phyloP scores from a whole-genome alignment of 176 grass and related monocot species.

The Bolboschoenus planiculmis region DNA sequence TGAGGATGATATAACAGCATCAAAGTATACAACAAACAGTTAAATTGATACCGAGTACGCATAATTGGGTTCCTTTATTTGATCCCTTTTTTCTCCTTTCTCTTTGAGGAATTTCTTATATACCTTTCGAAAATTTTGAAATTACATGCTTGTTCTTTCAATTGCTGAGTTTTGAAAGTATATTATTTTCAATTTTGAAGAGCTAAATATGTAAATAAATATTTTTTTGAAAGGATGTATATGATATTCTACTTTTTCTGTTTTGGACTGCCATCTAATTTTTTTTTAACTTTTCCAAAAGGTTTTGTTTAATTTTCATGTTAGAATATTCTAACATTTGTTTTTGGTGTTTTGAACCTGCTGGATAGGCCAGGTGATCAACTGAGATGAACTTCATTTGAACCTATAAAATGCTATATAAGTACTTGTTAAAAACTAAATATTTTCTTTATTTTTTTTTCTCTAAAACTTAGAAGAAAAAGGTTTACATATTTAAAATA shows the following conservation, averaged over 20 bases:
- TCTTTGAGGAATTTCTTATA: background rate
- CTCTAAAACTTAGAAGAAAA: background rate
- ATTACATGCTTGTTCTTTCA: background rate
- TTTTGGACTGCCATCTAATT: background rate
- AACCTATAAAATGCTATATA: background rate
- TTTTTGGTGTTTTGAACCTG: background rate
- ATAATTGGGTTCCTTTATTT: background rate
- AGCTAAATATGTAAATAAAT: background rate
- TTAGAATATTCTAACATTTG: background rate
- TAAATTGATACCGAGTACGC: background rate
- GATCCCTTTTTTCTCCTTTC: background rate
- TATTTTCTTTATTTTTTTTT: background rate
- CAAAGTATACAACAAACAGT: slow-evolving; percentile 6
- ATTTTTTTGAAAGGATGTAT: background rate
- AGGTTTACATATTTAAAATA: background rate
- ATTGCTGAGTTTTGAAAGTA: background rate
- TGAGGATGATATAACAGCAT: background rate
- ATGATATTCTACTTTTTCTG: background rate
- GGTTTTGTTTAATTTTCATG: background rate
- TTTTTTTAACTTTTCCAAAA: background rate
- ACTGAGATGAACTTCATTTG: background rate
- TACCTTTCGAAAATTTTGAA: background rate
- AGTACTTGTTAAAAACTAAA: background rate
- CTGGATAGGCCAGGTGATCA: background rate
- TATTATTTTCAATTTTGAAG: background rate